A percentile compares a stretch with the other conserved stretches of the same genome.
Evolutionary conservation across 371 early-diverging fungal species (phyloP).

Genomic region (Blakeslea trispora): DNA sequence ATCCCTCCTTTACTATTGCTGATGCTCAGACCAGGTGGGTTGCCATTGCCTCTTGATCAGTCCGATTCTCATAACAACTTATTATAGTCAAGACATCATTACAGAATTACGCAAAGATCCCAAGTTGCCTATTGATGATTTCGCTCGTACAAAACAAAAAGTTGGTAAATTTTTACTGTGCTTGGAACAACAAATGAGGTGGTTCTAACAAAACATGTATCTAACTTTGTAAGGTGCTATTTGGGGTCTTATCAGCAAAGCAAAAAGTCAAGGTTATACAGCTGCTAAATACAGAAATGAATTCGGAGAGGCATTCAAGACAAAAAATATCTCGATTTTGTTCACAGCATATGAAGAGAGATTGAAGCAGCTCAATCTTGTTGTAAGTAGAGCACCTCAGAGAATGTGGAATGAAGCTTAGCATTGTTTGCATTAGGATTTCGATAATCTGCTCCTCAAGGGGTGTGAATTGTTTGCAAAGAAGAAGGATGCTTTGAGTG

Average conservation of each 20-base stretch:
- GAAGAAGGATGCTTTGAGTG: slow-evolving; percentile 14
- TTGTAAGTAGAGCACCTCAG: slow-evolving; percentile 41
- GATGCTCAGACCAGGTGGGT: slow-evolving; percentile 41
- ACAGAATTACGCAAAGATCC: slow-evolving; percentile 14
- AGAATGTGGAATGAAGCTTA: too few relatives aligned
- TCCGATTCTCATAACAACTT: neutral
- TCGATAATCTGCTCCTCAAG: slow-evolving; percentile 56
- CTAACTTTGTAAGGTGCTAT: slow-evolving; percentile 28
- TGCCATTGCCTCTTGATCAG: neutral
- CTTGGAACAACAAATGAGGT: neutral
- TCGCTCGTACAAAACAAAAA: neutral
- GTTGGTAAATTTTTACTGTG: slow-evolving; percentile 11
- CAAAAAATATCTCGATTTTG: slow-evolving; percentile 20
- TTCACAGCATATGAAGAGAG: slow-evolving; percentile 45
- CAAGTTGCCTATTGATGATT: neutral
- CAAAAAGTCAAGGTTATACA: slow-evolving; percentile 31
- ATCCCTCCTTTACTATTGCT: slow-evolving; percentile 48
- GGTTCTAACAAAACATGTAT: neutral
- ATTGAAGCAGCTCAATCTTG: slow-evolving; percentile 28
- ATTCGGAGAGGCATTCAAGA: slow-evolving; percentile 4
- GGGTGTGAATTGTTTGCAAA: slow-evolving; percentile 38
- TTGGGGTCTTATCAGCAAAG: slow-evolving; percentile 29
- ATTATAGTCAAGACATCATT: slow-evolving; percentile 29
- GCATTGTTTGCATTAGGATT: slow-evolving; percentile 50
- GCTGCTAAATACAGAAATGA: slow-evolving; percentile 13